Evolutionary conservation across 805 yeast genomes (phyloP).

Genomic region (Torulaspora microellipsoides): DNA sequence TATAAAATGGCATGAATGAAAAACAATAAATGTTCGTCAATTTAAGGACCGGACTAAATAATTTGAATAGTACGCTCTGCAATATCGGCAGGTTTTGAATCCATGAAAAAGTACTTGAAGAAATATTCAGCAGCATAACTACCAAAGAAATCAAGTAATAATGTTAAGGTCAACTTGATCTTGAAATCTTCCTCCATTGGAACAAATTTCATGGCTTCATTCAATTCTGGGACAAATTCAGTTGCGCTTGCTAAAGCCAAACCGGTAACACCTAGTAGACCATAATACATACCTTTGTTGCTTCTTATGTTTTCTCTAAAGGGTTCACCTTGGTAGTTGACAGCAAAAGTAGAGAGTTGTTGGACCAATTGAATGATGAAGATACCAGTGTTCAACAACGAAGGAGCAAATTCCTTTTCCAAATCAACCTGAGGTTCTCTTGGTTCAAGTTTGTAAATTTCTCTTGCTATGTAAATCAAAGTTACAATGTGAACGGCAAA

Average conservation of each 20-base stretch:
- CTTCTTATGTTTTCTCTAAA: constrained; percentile 86
- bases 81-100: constrained; percentile 87
- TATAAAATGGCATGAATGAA: no score
- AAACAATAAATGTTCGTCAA: no score
- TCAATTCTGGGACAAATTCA: constrained; percentile 90
- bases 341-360: constrained; percentile 96
- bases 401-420: constrained; percentile 83
- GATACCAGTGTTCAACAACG: constrained; percentile 92
- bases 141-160: constrained; percentile 70
- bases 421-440: constrained; percentile 85
- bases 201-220: constrained; percentile 87
- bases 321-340: constrained; percentile 95
- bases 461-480: constrained; percentile 74
- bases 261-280: constrained; percentile 83
- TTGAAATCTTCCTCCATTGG: constrained; percentile 76
- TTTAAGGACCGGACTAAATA: neutral
- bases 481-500: constrained; percentile 88
- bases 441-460: constrained; percentile 86
- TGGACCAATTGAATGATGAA: constrained; percentile 91
- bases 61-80: constrained; percentile 39
- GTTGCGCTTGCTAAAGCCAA: constrained; percentile 89
- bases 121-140: constrained; percentile 73
- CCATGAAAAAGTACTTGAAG: constrained; percentile 85
- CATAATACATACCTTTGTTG: constrained; percentile 96
- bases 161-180: constrained; percentile 63